Evolutionary conservation across 2,329 filamentous ascomycete species (phyloP), one percentile per base, ranked within the genome.

Genomic region (Monilinia polystroma): DNA sequence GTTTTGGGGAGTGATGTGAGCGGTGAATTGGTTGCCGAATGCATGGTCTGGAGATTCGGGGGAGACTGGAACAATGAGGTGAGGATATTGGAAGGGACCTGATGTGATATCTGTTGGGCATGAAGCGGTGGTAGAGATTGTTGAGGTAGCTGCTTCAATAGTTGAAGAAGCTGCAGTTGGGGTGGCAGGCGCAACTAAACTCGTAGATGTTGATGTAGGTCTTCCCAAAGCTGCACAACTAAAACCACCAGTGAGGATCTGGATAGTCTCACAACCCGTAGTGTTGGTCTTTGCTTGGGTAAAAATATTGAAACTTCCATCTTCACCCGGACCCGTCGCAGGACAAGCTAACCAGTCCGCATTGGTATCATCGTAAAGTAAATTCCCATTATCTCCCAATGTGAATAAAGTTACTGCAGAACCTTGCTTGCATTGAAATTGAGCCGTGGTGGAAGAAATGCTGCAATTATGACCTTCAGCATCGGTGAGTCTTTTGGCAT

Each of bases 61-160:
- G 77, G 87, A 81, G 68, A 90, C 77, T 4, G 86, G 83, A 45
- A 90, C 77, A 73, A 90, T 88, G 65, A 89, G 79, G 72, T 88
- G 84, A 7, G 87, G 87, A 76, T 80, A 87, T 74, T 85, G 80
- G 72, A 80, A 86, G 76, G 53, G 80, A 73, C 47, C 80, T 7
- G 64, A 66, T n/a, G 66, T 66, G n/a, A 72, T 63, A 38, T 58
- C 35, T 2, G 68, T 68, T 8, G 70, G 53, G 49, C 59, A 64
- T 18, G 67, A 71, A 54, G 62, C 64, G 14, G 70, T 35, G 18
- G 64, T 35, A 35, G 32, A 35, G 5, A 35, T 47, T 2, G 56
- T 59, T 8, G 63, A 51, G 16, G 53, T 38, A 51, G 68, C 16
- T 20, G 51, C 10, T 18, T 47, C 14, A n/a, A 23, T 11, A 16